Base-by-base conservation (phyloP, 768 basidiomycete species). In the Phaffia tasmanica region DNA sequence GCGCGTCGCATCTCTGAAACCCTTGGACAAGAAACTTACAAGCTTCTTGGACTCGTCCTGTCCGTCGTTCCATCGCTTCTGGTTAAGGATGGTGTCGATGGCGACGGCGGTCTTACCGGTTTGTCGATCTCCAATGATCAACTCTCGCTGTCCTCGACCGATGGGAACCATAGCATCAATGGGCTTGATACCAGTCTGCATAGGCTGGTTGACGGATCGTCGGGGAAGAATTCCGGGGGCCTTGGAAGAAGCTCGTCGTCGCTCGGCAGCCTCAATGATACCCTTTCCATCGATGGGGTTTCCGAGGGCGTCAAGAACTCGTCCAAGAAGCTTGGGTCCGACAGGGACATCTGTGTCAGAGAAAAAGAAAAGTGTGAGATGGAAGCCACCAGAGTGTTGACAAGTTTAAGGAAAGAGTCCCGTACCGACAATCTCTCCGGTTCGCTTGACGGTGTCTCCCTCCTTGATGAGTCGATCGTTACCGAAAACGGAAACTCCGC, bases 101-200 rank as follows among this genome's bases (percentile, higher is more conserved):
- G 95, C 95, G 75, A 99, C 94, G 70, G 95, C 95, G 65, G 92
- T 97, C 81, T 99, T 99, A 68, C 95, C 95, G 69, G 95, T 99
- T 77, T 99, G 95, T 86, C 95, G 92, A 77, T 99, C 95, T 85
- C 95, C 95, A 74, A 99, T 99, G 79, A 99, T 99, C 68, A 99
- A 83, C 80, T 99, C 95, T 89, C 95, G 95, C 82, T 99, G 95
- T 70, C 95, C 95, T 86, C 95, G 95, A 77, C 95, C 95, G 78
- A 99, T 99, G 74, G 95, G 95, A 72, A 99, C 95, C 92, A 99
- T 95, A 77, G 95, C 94, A 79, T 99, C 95, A 79, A 99, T 97
- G 77, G 94, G 92, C 83, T 99, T 99, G 77, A 99, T 86, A 82
- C 95, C 95, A 72, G 95, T 99, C 88, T 95, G 89, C 95, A 99